phyloP scores from a whole-genome alignment of 2,329 filamentous ascomycete genomes.

The Westerdykella ornata region DNA sequence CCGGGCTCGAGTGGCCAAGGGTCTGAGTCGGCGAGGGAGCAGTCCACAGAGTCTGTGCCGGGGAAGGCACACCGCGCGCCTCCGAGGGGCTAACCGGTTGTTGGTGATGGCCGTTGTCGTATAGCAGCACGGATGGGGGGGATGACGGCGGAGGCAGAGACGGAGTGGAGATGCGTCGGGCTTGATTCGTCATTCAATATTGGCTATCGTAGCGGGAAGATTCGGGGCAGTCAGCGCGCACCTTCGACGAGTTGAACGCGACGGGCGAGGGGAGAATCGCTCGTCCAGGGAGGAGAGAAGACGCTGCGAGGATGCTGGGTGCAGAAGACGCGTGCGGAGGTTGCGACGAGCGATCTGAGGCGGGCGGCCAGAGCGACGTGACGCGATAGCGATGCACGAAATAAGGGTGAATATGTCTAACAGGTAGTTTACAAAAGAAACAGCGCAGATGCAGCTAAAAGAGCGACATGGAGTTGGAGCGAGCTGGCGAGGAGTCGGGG shows the following conservation, averaged over 20 bases:
- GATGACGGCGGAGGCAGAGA: slow-evolving; percentile 32
- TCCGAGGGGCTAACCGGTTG: slow-evolving; percentile 21
- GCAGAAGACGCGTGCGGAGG: slow-evolving; percentile 17
- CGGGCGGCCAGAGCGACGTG: slow-evolving; percentile 14
- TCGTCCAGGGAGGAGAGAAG: slow-evolving; percentile 8
- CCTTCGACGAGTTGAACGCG: slow-evolving; percentile 16
- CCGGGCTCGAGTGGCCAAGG: slow-evolving; percentile 38
- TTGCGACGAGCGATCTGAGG: slow-evolving; percentile 11
- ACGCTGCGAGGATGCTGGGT: slow-evolving; percentile 6
- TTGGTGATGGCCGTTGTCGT: slow-evolving; percentile 7
- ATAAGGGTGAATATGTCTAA: slow-evolving; percentile 21
- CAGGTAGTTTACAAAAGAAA: slow-evolving; percentile 34
- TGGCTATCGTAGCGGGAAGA: slow-evolving; percentile 7
- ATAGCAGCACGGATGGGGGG: slow-evolving; percentile 27
- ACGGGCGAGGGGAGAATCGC: slow-evolving; percentile 9
- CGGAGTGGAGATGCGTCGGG: slow-evolving; percentile 31
- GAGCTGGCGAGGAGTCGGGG: slow-evolving; percentile 26
- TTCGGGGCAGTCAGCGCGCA: slow-evolving; percentile 16
- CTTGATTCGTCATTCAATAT: slow-evolving; percentile 35
- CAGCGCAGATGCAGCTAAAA: slow-evolving; percentile 26
- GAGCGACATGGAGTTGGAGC: slow-evolving; percentile 34
- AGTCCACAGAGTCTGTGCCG: slow-evolving; percentile 35
- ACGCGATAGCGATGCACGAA: slow-evolving; percentile 13
- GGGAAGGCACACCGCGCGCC: slow-evolving; percentile 24
- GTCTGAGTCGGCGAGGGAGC: slow-evolving; percentile 38